Base-by-base conservation (phyloP, 2,329 filamentous ascomycete genomes). In the Ophiostoma sp. region DNA sequence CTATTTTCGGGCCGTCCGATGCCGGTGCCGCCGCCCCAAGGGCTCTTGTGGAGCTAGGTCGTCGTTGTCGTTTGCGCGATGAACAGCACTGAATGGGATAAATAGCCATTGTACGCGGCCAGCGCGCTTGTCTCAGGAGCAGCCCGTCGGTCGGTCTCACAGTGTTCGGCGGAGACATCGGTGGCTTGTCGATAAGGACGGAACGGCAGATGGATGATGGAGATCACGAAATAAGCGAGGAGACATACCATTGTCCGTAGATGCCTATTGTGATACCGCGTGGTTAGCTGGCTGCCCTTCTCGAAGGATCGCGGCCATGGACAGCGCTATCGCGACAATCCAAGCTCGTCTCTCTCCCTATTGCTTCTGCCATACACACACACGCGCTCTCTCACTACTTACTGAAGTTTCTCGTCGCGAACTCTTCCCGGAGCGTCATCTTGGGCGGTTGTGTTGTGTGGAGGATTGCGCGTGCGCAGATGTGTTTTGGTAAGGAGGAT, bases 371-470 rank as follows among this genome's bases (percentile, higher is more conserved):
- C 74, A 66, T 66, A 42, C n/a, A n/a, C n/a, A n/a, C n/a, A n/a
- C n/a, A n/a, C n/a, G n/a, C n/a, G n/a, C 28, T 33, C 33, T 57
- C 50, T 31, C 15, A 2, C 71, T 73, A 73, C 72, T 69, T 86
- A 92, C 90, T 93, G 84, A 93, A 93, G 84, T 93, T 93, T 79
- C 91, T 86, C 75, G 90, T 91, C 81, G 87, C 87, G 80, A 93
- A 91, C 83, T 92, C 90, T 80, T 92, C 90, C 82, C 88, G 88
- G 84, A 92, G 86, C 81, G 89, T 88, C 77, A 77, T 77, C 36
- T 72, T 69, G 69, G 52, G 42, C 59, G 64, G 55, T 55, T 55
- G 19, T 33, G 2, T 50, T 68, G 25, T 50, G 42, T 33, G 22
- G 42, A n/a, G 33, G 64, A 17, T 33, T 50, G 63, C 39, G 63